Conservation (phyloP, 257 asterid genomes). For the Coffea eugenioides region DNA sequence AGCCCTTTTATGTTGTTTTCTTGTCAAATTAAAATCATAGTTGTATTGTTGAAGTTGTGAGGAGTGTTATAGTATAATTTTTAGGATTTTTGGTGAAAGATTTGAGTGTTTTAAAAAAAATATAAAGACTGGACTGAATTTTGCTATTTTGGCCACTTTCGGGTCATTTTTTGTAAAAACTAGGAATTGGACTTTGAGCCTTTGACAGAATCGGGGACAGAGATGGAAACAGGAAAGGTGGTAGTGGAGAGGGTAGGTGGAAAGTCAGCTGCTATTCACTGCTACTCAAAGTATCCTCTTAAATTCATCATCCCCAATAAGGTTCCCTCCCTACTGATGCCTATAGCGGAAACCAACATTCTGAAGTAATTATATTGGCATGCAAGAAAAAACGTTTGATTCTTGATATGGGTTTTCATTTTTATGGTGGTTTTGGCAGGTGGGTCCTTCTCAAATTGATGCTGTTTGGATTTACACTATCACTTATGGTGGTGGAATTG, state of each 20-base stretch:
- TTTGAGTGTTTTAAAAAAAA: too few relatives aligned
- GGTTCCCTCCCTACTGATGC: slow-evolving; percentile 31
- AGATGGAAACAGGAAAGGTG: slow-evolving; percentile 76
- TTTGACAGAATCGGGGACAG: background rate
- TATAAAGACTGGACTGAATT: too few relatives aligned
- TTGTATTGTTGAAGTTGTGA: too few relatives aligned
- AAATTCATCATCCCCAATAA: slow-evolving; percentile 88
- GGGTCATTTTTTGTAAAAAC: too few relatives aligned
- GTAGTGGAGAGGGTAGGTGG: slow-evolving; percentile 73
- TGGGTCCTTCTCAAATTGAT: slow-evolving; percentile 67
- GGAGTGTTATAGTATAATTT: too few relatives aligned
- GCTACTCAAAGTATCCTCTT: slow-evolving; percentile 81
- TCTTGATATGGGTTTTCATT: background rate
- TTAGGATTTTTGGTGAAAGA: too few relatives aligned
- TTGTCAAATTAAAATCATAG: too few relatives aligned
- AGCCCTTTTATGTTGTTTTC: too few relatives aligned
- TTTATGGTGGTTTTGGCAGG: slow-evolving; percentile 34
- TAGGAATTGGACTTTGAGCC: background rate
- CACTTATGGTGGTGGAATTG: slow-evolving; percentile 97
- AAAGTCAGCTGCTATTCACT: slow-evolving; percentile 62
- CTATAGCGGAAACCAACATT: background rate
- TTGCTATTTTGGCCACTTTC: too few relatives aligned
- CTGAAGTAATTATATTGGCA: background rate
- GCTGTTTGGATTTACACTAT: slow-evolving; percentile 93
- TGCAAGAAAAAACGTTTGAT: background rate